Evolutionary conservation across 345 rosid species (phyloP).

Genomic region (Gossypium arboreum): DNA sequence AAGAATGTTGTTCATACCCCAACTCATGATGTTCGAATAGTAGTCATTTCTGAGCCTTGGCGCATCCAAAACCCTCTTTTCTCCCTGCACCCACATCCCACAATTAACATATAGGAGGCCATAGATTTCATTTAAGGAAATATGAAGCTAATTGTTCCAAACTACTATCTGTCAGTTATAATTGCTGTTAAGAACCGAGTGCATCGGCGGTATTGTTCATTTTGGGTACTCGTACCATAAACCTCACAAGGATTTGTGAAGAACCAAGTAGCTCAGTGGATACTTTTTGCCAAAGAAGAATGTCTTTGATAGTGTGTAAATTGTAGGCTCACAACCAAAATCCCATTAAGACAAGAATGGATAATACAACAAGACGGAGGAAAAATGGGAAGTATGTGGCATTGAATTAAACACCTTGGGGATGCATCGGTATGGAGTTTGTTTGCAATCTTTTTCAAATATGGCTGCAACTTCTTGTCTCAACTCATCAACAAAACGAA

Average conservation of each 20-base stretch:
- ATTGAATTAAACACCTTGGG: constrained; percentile 28
- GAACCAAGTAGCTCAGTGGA: not conserved
- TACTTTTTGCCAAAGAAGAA: too few relatives aligned
- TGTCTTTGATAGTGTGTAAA: too few relatives aligned
- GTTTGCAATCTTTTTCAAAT: constrained; percentile 7
- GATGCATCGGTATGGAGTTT: constrained; percentile 20
- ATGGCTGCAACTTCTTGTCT: constrained; percentile 31
- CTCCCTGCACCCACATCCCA: constrained; percentile 14
- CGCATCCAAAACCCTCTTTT: constrained; percentile 43
- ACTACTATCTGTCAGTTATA: too few relatives aligned
- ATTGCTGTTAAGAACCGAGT: too few relatives aligned
- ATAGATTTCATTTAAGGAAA: not conserved
- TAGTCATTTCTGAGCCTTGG: constrained; percentile 38
- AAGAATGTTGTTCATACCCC: constrained; percentile 47
- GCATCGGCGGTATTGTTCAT: not conserved
- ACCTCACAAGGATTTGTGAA: not conserved
- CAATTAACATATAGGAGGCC: not conserved
- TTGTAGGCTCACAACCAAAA: too few relatives aligned
- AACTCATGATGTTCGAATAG: constrained; percentile 38
- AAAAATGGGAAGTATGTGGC: not conserved
- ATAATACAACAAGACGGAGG: not conserved
- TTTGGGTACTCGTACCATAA: not conserved
- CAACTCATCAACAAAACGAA: constrained; percentile 33
- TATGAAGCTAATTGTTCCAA: too few relatives aligned
- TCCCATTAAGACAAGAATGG: not conserved